Percentiles rank a stretch among this genome's conserved stretches.
These are phyloP conservation scores for Phytophthora cajani DNA, from an alignment of 352 stramenopile genomes.

Conservation along the genomic window DNA sequence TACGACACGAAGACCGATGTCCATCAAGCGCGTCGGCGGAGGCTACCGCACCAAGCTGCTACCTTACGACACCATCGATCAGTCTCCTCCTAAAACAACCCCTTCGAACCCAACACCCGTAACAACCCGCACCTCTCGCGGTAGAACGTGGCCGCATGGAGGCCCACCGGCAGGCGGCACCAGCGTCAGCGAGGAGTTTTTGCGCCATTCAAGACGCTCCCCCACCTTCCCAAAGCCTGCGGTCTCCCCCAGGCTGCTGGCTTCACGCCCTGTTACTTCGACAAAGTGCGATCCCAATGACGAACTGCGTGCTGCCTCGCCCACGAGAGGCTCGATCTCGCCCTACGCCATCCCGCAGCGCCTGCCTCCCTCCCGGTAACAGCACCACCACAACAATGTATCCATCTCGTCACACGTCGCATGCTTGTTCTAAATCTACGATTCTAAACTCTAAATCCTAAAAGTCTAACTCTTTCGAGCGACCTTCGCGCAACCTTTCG, in stretches of 20 bases:
- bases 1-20: slow-evolving; percentile 31
- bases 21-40: slow-evolving; percentile 61
- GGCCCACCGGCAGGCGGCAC: not conserved
- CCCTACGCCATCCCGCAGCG: slow-evolving; percentile 35
- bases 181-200: slow-evolving; percentile 7
- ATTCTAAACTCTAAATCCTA: slow-evolving; percentile 6
- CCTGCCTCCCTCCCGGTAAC: slow-evolving; percentile 7
- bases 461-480: slow-evolving; percentile 16
- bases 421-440: slow-evolving; percentile 8
- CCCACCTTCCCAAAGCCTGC: slow-evolving; percentile 17
- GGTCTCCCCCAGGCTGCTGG: slow-evolving; percentile 4
- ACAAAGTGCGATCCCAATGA: slow-evolving; percentile 6
- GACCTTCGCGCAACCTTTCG: slow-evolving; percentile 9
- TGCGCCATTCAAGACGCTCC: slow-evolving; percentile 12
- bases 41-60: slow-evolving; percentile 55
- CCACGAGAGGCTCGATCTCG: slow-evolving; percentile 18
- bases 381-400: slow-evolving; percentile 3
- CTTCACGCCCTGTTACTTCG: not conserved
- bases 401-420: slow-evolving; percentile 32
- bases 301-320: slow-evolving; percentile 16
- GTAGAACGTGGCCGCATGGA: slow-evolving; percentile 7
- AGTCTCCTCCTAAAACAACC: slow-evolving; percentile 4
- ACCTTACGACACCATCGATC: slow-evolving; percentile 13
- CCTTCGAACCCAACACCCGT: not conserved
- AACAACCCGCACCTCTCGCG: slow-evolving; percentile 1